Percentiles rank a stretch among this genome's conserved stretches.
Evolutionary conservation across 768 basidiomycete species (phyloP).

Genomic region (Astraeus odoratus): DNA sequence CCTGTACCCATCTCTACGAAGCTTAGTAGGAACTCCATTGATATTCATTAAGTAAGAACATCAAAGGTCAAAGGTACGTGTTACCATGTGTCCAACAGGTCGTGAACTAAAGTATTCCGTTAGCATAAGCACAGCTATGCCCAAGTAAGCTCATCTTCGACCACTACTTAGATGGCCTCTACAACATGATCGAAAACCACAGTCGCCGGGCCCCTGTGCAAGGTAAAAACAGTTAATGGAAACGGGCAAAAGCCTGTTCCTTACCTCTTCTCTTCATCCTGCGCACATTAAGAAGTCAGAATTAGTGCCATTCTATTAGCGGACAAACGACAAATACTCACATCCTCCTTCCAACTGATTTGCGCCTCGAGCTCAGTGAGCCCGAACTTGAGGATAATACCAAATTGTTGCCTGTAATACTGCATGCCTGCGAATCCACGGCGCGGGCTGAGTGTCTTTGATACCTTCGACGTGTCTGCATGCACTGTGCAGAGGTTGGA

Average conservation of each 20-base stretch:
- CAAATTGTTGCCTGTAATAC: conserved; percentile 28
- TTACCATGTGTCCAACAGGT: no score
- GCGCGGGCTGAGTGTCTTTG: conserved; percentile 24
- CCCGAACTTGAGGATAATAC: conserved; percentile 38
- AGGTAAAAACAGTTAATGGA: background rate
- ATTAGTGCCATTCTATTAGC: background rate
- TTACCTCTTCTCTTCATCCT: conserved; percentile 19
- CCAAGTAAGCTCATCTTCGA: background rate
- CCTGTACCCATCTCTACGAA: no score
- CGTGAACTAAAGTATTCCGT: no score
- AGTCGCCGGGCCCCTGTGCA: conserved; percentile 24
- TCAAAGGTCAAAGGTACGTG: no score
- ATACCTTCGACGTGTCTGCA: conserved; percentile 23
- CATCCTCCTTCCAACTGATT: conserved; percentile 37
- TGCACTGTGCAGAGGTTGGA: conserved; percentile 17
- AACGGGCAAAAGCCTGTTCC: background rate
- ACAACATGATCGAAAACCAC: conserved; percentile 28
- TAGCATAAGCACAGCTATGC: background rate
- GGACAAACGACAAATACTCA: conserved; percentile 15
- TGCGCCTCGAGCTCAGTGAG: conserved; percentile 42
- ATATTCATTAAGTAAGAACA: no score
- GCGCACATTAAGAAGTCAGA: background rate
- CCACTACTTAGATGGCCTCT: conserved; percentile 15
- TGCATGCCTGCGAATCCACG: conserved; percentile 22
- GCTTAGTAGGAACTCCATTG: no score